Percentiles rank a stretch among this genome's conserved stretches.
These are phyloP conservation scores for Holtermannia corniformis DNA, from an alignment of 768 basidiomycete genomes.

Conservation along the genomic window DNA sequence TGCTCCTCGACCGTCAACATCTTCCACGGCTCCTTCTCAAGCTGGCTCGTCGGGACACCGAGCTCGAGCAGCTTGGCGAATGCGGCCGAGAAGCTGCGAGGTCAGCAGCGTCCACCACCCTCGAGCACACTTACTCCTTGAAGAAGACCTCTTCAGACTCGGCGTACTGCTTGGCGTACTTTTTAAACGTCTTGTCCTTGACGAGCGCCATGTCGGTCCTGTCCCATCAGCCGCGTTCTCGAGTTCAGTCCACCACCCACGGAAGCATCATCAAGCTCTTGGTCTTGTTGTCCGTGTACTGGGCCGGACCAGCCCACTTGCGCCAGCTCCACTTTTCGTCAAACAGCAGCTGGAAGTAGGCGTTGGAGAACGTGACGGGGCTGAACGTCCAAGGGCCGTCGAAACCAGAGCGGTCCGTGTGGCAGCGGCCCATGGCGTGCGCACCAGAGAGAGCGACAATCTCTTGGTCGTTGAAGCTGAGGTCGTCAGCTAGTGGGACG, in stretches of 20 bases:
- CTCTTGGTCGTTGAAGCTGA: slow-evolving; percentile 85
- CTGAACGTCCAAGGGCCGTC: slow-evolving; percentile 62
- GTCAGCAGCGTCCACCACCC: neutral
- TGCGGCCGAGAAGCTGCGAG: slow-evolving; percentile 65
- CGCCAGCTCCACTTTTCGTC: slow-evolving; percentile 85
- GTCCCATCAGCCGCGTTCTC: slow-evolving; percentile 6
- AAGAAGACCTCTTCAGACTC: slow-evolving; percentile 78
- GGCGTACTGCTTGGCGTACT: slow-evolving; percentile 77
- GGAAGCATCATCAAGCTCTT: slow-evolving; percentile 90
- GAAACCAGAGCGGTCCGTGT: slow-evolving; percentile 47
- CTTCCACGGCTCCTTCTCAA: slow-evolving; percentile 64
- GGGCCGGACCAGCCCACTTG: slow-evolving; percentile 87
- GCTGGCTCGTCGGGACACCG: slow-evolving; percentile 78
- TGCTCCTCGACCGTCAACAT: slow-evolving; percentile 52
- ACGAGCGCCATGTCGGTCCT: slow-evolving; percentile 80
- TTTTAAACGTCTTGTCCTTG: slow-evolving; percentile 88
- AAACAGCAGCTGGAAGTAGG: slow-evolving; percentile 56
- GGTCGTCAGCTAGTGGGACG: too few relatives aligned
- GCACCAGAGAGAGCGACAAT: slow-evolving; percentile 91
- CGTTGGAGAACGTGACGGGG: slow-evolving; percentile 45
- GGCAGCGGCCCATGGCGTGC: slow-evolving; percentile 93
- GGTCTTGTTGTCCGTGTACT: slow-evolving; percentile 86
- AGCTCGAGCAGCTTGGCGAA: slow-evolving; percentile 79
- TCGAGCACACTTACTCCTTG: slow-evolving; percentile 60
- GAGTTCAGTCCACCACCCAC: slow-evolving; percentile 45